Percentiles rank a stretch among this genome's conserved stretches.
Evolutionary conservation across 345 rosid species (phyloP).

Genomic region (Excoecaria agallocha): DNA sequence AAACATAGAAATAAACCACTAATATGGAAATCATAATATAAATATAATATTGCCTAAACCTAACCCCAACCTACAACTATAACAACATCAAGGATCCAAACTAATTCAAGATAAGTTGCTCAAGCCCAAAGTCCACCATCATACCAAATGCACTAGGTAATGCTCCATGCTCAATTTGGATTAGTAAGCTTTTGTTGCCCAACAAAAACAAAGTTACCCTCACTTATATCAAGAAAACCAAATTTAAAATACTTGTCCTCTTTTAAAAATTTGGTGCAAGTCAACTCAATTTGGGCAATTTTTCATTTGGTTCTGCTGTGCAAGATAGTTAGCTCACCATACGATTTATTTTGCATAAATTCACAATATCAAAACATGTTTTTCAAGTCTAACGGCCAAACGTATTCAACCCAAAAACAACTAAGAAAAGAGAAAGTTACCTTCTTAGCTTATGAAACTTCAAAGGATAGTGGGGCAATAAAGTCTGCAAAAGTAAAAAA

Average conservation of each 20-base stretch:
- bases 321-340: neutral
- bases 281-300: neutral
- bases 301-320: neutral
- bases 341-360: neutral
- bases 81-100: too few relatives aligned
- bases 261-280: neutral
- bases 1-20: too few relatives aligned
- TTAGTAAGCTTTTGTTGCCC: neutral
- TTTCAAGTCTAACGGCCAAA: neutral
- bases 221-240: neutral
- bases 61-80: too few relatives aligned
- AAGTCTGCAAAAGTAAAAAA: slow-evolving; percentile 49
- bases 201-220: neutral
- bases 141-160: neutral
- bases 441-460: slow-evolving; percentile 65
- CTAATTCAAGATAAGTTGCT: neutral
- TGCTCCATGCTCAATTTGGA: neutral
- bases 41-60: too few relatives aligned
- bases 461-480: slow-evolving; percentile 58
- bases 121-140: neutral
- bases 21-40: too few relatives aligned
- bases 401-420: neutral
- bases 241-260: neutral
- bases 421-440: slow-evolving; percentile 30
- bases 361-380: neutral